These are phyloP conservation scores for Claviceps spartinae DNA, from an alignment of 2,329 filamentous ascomycete species.

Conservation along the genomic window DNA sequence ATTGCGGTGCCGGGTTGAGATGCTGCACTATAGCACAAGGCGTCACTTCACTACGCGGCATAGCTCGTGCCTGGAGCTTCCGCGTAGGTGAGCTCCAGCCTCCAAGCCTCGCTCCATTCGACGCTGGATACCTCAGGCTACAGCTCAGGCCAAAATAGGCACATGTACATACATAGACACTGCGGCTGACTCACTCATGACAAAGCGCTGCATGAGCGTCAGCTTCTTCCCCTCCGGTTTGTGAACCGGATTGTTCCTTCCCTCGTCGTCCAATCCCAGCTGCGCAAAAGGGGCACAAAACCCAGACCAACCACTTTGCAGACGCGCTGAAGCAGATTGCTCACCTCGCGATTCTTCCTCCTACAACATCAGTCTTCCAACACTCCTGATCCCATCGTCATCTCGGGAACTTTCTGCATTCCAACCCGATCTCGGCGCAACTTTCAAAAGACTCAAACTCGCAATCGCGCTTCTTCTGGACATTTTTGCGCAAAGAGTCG, in stretches of 20 bases:
- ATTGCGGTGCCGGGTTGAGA: not conserved
- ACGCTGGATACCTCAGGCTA: constrained; percentile 5
- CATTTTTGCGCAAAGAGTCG: not conserved
- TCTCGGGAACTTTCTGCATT: not conserved
- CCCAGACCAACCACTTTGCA: not conserved
- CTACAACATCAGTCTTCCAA: not conserved
- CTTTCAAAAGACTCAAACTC: not conserved
- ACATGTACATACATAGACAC: not conserved
- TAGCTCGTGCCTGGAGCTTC: constrained; percentile 11
- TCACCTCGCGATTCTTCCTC: not conserved
- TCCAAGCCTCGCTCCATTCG: constrained; percentile 1
- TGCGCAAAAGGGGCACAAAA: not conserved
- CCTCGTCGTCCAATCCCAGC: not conserved
- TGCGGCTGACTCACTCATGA: constrained; percentile 4
- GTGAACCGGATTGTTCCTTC: not conserved
- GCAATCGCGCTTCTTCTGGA: not conserved
- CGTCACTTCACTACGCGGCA: constrained; percentile 8
- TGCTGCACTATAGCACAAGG: constrained; percentile 4
- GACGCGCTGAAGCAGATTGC: not conserved
- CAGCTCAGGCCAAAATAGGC: not conserved
- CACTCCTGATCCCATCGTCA: not conserved
- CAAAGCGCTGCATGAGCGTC: not conserved
- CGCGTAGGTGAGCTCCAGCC: constrained; percentile 6
- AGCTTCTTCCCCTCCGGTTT: not conserved
- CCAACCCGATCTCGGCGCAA: not conserved